A percentile compares a stretch with the other conserved stretches of the same genome.
Conservation (phyloP, 768 basidiomycete species). For the Neoboletus brunneissimus region DNA sequence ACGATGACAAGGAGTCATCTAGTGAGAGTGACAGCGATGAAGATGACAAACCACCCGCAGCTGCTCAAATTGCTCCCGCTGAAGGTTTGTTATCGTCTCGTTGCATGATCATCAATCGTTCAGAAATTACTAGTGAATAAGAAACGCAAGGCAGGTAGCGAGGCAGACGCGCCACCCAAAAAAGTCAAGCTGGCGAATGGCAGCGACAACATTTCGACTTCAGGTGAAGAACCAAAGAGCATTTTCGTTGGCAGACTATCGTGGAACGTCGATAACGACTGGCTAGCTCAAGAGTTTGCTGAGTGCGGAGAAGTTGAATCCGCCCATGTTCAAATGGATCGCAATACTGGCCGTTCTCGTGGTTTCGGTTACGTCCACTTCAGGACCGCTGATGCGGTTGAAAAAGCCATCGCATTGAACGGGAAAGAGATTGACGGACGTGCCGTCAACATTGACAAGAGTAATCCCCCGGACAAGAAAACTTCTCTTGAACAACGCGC, state of each 20-base stretch:
- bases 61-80: conserved; percentile 46
- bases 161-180: conserved; percentile 61
- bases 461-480: conserved; percentile 56
- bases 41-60: not conserved
- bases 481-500: conserved; percentile 66
- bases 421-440: conserved; percentile 94
- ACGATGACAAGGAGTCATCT: conserved; percentile 6
- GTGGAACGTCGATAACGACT: conserved; percentile 97
- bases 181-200: conserved; percentile 76
- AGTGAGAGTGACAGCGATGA: conserved; percentile 8
- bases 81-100: conserved; percentile 34
- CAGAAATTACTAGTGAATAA: conserved; percentile 29
- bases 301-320: conserved; percentile 84
- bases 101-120: not conserved
- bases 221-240: conserved; percentile 53
- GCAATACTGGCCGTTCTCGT: conserved; percentile 76
- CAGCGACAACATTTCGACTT: conserved; percentile 33
- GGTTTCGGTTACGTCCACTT: conserved; percentile 87
- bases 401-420: conserved; percentile 76
- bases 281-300: conserved; percentile 88
- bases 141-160: conserved; percentile 82
- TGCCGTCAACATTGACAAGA: conserved; percentile 80
- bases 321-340: conserved; percentile 87
- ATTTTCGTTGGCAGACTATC: conserved; percentile 92
- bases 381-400: conserved; percentile 62